Base-by-base conservation (phyloP, 768 basidiomycete genomes). In the Rubroboletus satanas region DNA sequence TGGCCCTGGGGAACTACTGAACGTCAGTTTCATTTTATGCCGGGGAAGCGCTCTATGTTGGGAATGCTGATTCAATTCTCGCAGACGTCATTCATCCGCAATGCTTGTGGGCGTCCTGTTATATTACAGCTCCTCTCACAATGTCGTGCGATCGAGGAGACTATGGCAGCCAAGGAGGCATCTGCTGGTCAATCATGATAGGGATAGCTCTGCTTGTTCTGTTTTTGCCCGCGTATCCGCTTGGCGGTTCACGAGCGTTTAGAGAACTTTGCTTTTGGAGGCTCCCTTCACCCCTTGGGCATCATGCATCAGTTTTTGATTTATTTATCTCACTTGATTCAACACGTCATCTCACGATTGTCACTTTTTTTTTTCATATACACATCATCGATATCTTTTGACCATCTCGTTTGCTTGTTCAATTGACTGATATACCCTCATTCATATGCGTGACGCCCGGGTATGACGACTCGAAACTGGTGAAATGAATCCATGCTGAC, bases 101-200 rank as follows among this genome's bases (percentile, higher is more conserved):
- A 83, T 53, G 83, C 85, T 1, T 85, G 85, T 63, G 84, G 85
- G 18, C 83, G 87, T 18, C 65, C 75, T 23, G 84, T 86, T n/a
- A 81, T 88, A 54, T 71, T 83, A 26, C 82, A 87, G 57, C 73
- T 90, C 37, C 77, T 90, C 42, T 73, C 80, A 39, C 83, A 85
- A 57, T 89, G 88, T 67, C 80, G 79, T 65, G 73, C 81, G 31
- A 84, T 89, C 55, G 88, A 90, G 71, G 78, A 82, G 58, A 51
- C 45, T 21, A 56, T 72, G 21, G 51, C 56, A n/a, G 49, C 45
- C 36, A 54, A 51, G 29, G 66, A 69, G 39, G 55, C 17, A 42
- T 48, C 31, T 17, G 18, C 26, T 32, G 41, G 35, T 39, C 28
- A 10, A 32, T 54, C 56, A 46, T 56, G 14, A 44, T 14, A n/a